phyloP scores from a whole-genome alignment of 1,284 basidiomycete species.

The Omphalotus olearius region DNA sequence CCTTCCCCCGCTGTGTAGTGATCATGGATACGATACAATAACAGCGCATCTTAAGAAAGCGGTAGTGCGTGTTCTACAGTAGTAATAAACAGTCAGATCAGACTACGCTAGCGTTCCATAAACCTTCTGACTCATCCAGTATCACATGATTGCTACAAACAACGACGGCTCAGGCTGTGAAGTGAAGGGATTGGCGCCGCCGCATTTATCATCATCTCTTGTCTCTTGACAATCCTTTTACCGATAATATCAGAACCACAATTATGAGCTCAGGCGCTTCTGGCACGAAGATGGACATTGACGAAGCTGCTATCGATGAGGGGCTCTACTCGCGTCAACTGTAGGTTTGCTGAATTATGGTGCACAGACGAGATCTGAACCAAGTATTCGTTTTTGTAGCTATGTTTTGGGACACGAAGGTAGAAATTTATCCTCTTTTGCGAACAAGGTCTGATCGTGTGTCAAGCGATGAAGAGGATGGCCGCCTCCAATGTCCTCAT shows the following conservation, averaged over 20 bases:
- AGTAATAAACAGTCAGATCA: no score
- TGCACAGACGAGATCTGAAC: conserved; percentile 12
- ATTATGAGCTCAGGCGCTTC: conserved; percentile 1
- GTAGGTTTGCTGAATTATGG: conserved; percentile 44
- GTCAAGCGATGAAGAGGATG: conserved; percentile 97
- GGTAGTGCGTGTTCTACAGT: no score
- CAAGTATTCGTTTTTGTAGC: conserved; percentile 38
- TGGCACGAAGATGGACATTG: conserved; percentile 70
- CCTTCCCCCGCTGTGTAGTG: no score
- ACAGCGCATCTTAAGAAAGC: no score
- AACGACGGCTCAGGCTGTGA: no score
- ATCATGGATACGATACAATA: no score
- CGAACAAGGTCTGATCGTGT: not conserved
- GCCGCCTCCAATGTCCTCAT: conserved; percentile 94
- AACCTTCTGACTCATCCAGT: no score
- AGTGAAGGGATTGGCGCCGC: conserved; percentile 1
- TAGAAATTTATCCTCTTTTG: conserved; percentile 25
- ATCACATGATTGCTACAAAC: no score
- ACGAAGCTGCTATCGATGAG: conserved; percentile 84
- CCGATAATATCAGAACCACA: not conserved
- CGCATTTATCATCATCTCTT: not conserved
- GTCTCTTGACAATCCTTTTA: not conserved
- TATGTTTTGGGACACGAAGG: conserved; percentile 97
- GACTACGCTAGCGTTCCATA: no score
- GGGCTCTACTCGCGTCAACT: conserved; percentile 95